Conservation (phyloP, 768 basidiomycete genomes). For the Rhizopogon vesiculosus region DNA sequence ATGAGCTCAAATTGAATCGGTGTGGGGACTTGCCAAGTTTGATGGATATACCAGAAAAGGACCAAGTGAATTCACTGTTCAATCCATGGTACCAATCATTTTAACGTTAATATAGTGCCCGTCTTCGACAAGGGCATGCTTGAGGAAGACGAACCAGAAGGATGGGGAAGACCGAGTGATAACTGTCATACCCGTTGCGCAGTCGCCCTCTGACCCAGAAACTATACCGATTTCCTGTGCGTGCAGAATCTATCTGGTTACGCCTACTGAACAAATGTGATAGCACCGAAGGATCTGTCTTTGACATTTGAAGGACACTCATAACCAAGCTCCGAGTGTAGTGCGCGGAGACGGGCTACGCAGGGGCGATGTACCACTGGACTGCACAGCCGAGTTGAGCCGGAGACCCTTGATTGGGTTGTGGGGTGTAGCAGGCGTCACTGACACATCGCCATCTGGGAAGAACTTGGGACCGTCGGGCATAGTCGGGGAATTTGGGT, state of each 20-base stretch:
- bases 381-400: no score
- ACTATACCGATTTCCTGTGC: slow-evolving; percentile 28
- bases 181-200: slow-evolving; percentile 70
- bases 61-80: slow-evolving; percentile 55
- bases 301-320: slow-evolving; percentile 53
- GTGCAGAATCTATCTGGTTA: slow-evolving; percentile 24
- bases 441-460: slow-evolving; percentile 16
- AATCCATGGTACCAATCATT: slow-evolving; percentile 1
- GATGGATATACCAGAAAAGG: slow-evolving; percentile 43
- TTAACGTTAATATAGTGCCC: slow-evolving; percentile 47
- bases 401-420: no score
- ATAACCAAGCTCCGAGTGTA: slow-evolving; percentile 57
- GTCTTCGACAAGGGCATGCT: slow-evolving; percentile 65
- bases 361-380: no score
- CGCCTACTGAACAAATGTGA: slow-evolving; percentile 4
- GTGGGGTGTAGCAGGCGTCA: no score
- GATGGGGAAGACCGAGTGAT: slow-evolving; percentile 54
- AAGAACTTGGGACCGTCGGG: slow-evolving; percentile 5
- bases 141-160: slow-evolving; percentile 65
- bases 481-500: slow-evolving; percentile 3
- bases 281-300: slow-evolving; percentile 52
- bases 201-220: slow-evolving; percentile 26
- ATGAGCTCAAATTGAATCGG: slow-evolving; percentile 61
- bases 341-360: no score
- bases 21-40: slow-evolving; percentile 53